These are phyloP conservation scores for Alternaria triticina DNA, from an alignment of 2,329 filamentous ascomycete genomes.

Conservation along the genomic window DNA sequence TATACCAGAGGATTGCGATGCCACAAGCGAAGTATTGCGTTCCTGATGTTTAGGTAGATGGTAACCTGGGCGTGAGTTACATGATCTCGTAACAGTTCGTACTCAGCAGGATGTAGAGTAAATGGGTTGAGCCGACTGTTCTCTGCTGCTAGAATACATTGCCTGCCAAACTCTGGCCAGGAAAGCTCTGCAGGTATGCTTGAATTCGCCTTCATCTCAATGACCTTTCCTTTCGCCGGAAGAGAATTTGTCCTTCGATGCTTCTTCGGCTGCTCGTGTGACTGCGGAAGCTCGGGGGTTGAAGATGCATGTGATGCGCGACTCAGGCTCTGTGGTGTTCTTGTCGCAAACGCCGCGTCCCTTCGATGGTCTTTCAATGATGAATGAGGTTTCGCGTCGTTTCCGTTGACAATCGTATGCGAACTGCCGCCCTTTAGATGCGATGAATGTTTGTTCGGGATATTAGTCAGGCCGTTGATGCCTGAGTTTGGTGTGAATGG, in stretches of 20 bases:
- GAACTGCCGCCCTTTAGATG: conserved; percentile 18
- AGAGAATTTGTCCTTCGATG: conserved; percentile 28
- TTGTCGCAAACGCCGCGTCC: conserved; percentile 25
- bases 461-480: conserved; percentile 17
- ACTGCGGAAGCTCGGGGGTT: conserved; percentile 40
- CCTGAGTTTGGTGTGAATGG: conserved; percentile 33
- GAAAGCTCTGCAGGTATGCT: conserved; percentile 81
- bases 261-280: conserved; percentile 23
- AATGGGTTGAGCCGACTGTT: conserved; percentile 90
- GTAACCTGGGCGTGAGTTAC: conserved; percentile 90
- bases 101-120: conserved; percentile 83
- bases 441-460: conserved; percentile 10
- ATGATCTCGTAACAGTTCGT: conserved; percentile 77
- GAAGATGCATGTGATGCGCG: conserved; percentile 37
- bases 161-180: conserved; percentile 80
- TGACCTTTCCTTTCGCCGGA: conserved; percentile 28
- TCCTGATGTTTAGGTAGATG: conserved; percentile 93
- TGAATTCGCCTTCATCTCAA: conserved; percentile 65
- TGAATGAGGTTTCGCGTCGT: conserved; percentile 11
- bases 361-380: conserved; percentile 18
- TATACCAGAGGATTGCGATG: conserved; percentile 81
- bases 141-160: conserved; percentile 89
- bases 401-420: conserved; percentile 16
- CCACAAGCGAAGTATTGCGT: conserved; percentile 92
- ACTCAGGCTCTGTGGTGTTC: conserved; percentile 31